phyloP scores from a whole-genome alignment of 2,329 filamentous ascomycete species.

The Didymella segeticola region DNA sequence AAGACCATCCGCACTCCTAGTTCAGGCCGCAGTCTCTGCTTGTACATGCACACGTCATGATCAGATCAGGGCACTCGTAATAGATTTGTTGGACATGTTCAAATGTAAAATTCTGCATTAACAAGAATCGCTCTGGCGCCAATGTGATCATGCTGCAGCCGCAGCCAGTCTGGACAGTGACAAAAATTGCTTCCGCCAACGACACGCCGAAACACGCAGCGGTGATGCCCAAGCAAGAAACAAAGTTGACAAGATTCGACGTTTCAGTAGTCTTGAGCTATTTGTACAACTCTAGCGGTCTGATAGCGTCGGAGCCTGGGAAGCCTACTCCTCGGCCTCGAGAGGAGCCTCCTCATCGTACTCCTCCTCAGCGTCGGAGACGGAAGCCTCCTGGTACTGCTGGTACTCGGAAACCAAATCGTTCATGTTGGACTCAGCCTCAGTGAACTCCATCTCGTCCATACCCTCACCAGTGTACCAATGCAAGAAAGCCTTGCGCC shows the following conservation, averaged over 20 bases:
- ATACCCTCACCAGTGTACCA: slow-evolving; percentile 99
- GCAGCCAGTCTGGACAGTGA: slow-evolving; percentile 24
- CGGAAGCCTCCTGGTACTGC: slow-evolving; percentile 99
- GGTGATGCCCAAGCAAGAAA: slow-evolving; percentile 38
- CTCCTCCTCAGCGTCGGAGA: slow-evolving; percentile 97
- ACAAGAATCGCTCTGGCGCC: slow-evolving; percentile 43
- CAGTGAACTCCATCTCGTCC: slow-evolving; percentile 99
- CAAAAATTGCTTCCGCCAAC: slow-evolving; percentile 21
- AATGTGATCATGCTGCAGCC: slow-evolving; percentile 32
- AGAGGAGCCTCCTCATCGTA: slow-evolving; percentile 83
- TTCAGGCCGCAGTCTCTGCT: too few species aligned
- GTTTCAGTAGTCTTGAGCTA: slow-evolving; percentile 13
- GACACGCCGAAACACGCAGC: slow-evolving; percentile 23
- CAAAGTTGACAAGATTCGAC: slow-evolving; percentile 21
- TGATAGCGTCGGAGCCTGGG: slow-evolving; percentile 15
- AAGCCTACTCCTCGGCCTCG: slow-evolving; percentile 69
- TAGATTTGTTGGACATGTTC: slow-evolving; percentile 17
- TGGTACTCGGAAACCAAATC: slow-evolving; percentile 99
- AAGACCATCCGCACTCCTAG: too few species aligned
- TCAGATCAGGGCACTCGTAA: background rate
- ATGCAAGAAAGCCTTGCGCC: slow-evolving; percentile 99
- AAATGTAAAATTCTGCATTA: slow-evolving; percentile 46
- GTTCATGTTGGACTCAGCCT: slow-evolving; percentile 99
- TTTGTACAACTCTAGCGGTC: slow-evolving; percentile 5
- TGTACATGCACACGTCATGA: too few species aligned